These are phyloP conservation scores for Suhomyces ambrosiae DNA, from an alignment of 1,139 yeast genomes.

Conservation along the genomic window DNA sequence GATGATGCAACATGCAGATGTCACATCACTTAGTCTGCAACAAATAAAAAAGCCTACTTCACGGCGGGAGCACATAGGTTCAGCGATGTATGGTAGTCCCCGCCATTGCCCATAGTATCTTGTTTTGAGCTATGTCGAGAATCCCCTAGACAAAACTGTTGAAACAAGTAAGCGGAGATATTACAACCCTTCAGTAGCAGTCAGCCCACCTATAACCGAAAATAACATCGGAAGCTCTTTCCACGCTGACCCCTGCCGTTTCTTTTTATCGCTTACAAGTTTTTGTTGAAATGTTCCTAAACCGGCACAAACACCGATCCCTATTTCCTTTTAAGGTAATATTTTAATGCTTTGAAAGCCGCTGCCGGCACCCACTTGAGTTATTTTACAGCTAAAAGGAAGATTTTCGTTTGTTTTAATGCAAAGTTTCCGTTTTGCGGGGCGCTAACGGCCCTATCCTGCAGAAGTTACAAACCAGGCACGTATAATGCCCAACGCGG, in stretches of 20 bases:
- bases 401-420: not conserved
- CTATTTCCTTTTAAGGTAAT: not conserved
- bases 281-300: not conserved
- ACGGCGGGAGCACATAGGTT: no score
- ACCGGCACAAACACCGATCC: constrained; percentile 4
- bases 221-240: no score
- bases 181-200: no score
- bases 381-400: not conserved
- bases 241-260: constrained; percentile 1
- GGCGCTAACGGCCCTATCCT: not conserved
- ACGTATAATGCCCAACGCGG: no score
- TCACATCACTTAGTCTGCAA: not conserved
- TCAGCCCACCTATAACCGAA: not conserved
- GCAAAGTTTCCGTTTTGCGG: not conserved
- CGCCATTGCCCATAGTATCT: no score
- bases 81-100: no score
- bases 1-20: not conserved
- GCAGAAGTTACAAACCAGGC: no score
- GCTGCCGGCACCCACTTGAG: not conserved
- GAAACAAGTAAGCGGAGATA: no score
- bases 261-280: constrained; percentile 1
- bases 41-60: no score
- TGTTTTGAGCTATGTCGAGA: no score
- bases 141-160: no score
- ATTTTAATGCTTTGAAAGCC: not conserved